These are phyloP conservation scores for Pinguiococcus pyrenoidosus DNA, from an alignment of 108 stramenopile species.

Conservation along the genomic window DNA sequence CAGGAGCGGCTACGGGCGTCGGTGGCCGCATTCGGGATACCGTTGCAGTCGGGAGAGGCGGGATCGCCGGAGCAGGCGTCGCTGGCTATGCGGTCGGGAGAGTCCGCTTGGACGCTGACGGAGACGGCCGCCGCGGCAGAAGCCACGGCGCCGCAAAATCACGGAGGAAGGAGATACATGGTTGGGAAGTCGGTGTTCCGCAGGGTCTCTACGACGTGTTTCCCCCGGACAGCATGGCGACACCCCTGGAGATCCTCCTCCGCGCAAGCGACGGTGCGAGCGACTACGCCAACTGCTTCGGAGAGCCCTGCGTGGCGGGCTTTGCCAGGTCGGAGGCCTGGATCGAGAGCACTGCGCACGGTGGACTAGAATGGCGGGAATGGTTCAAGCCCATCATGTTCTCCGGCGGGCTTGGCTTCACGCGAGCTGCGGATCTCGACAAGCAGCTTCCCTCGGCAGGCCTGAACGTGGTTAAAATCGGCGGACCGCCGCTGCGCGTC, in stretches of 20 bases:
- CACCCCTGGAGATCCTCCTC: background rate
- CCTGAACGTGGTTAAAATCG: background rate
- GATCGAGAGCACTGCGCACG: background rate
- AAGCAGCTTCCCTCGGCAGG: background rate
- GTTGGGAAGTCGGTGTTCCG: no score
- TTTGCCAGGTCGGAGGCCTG: background rate
- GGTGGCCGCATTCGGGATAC: background rate
- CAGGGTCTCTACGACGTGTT: no score
- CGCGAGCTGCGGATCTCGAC: background rate
- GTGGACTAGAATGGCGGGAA: no score
- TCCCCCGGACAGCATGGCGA: background rate
- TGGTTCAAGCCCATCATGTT: conserved; percentile 4
- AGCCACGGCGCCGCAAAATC: no score
- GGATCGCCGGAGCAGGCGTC: background rate
- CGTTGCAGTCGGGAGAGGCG: background rate
- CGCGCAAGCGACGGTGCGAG: background rate
- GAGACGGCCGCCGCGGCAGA: no score
- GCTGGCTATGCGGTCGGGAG: conserved; percentile 3
- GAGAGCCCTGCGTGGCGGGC: background rate
- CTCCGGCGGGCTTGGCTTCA: background rate
- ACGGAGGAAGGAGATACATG: no score
- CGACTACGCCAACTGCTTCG: conserved; percentile 1
- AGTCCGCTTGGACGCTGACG: no score
- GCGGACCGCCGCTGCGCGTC: background rate
- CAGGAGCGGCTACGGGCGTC: conserved; percentile 2